Evolutionary conservation across 257 asterid genomes (phyloP), one percentile per base, ranked within the genome.

Genomic region (Marsdenia floribunda): DNA sequence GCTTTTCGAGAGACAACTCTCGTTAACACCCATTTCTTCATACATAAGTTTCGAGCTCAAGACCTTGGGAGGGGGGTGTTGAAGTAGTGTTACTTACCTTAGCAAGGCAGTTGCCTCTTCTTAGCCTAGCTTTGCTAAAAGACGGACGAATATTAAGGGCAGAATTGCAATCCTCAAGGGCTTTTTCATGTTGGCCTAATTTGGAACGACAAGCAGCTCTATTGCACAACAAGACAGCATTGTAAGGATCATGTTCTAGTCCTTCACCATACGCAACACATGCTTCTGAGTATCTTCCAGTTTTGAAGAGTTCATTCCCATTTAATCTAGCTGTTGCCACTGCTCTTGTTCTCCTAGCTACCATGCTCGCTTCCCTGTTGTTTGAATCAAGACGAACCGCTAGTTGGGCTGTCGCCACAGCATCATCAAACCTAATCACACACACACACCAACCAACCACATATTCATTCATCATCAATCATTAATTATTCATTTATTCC

Each of bases 131-230:
- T 83, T 90, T 91, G 80, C 75, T 83, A 70, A 83, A 90, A 26
- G 78, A 81, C 15, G 96, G 88, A 4, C 96, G 87, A 21, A 82
- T 69, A 19, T 40, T 78, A 26, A 91, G 86, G 26, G 97, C 91
- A 6, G 91, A 75, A 50, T 70, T 88, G 76, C 96, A 90, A 73
- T 91, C 97, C 71, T 91, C 96, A 6, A 89, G 78, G 3, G 96
- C 93, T 53, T 83, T 81, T 40, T 88, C 91, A 74, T 79, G 86
- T 37, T 87, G 88, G 37, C 86, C 85, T 46, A 91, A 90, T 81
- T 88, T 91, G 22, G 90, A 73, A 21, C 82, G 72, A 72, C 94
- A 91, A 60, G 97, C 97, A 0, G 94, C 94, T 80, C 97, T 80
- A 71, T 90, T 91, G 71, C 93, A 87, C 77, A 91, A 74, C 83